phyloP scores from a whole-genome alignment of 164 flowering plant species.

The Piper betle region DNA sequence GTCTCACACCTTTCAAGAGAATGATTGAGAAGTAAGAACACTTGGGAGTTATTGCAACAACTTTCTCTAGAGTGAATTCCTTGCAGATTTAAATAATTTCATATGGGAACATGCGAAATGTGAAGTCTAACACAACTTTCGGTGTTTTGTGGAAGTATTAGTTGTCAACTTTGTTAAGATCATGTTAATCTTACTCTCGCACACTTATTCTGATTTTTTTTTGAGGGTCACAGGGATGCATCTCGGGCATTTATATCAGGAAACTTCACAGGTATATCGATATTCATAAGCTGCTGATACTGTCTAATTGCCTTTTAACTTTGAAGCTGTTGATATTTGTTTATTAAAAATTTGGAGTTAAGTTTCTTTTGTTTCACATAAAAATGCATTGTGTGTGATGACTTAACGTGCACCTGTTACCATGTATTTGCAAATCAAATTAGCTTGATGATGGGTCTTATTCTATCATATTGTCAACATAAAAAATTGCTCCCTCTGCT shows the following conservation, averaged over 20 bases:
- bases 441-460: background rate
- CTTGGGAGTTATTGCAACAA: background rate
- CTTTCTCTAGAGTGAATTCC: background rate
- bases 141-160: background rate
- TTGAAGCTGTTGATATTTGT: too few relatives aligned
- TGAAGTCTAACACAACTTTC: background rate
- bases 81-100: background rate
- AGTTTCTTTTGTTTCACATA: too few relatives aligned
- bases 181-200: background rate
- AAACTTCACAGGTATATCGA: constrained; percentile 61
- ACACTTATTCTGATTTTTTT: background rate
- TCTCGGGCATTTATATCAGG: constrained; percentile 96
- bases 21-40: too few relatives aligned
- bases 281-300: background rate
- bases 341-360: too few relatives aligned
- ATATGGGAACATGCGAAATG: background rate
- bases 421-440: background rate
- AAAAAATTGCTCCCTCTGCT: background rate
- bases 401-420: background rate
- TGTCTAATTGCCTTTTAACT: too few relatives aligned
- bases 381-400: background rate
- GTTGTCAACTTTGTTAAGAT: background rate
- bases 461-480: background rate
- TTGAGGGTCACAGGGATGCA: constrained; percentile 49
- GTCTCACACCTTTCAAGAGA: too few relatives aligned